Conservation (phyloP, 2,329 filamentous ascomycete species). For the Phyllosticta capitalensis region DNA sequence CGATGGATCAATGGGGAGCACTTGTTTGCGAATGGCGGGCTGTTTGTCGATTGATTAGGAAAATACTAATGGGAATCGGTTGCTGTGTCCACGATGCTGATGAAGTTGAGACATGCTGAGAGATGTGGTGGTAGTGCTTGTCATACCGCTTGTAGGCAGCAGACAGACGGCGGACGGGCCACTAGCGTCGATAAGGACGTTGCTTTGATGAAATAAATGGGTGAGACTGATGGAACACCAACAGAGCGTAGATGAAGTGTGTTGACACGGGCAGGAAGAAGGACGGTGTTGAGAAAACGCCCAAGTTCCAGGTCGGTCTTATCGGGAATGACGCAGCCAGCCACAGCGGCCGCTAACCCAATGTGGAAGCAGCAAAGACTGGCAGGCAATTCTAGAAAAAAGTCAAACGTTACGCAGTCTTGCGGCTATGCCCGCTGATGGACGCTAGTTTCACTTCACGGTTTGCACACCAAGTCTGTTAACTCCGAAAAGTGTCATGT, state of each 20-base stretch:
- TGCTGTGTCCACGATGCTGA: background rate
- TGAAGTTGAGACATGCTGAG: background rate
- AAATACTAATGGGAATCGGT: background rate
- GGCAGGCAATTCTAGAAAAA: background rate
- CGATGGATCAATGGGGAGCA: conserved; percentile 40
- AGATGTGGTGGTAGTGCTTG: background rate
- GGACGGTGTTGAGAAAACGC: background rate
- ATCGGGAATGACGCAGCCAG: too few relatives aligned
- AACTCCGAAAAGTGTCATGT: background rate
- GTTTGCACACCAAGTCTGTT: too few relatives aligned
- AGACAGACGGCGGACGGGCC: background rate
- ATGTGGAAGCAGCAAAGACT: background rate
- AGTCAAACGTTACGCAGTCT: background rate
- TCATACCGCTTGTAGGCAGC: background rate
- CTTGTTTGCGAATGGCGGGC: conserved; percentile 19
- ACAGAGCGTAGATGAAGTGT: background rate
- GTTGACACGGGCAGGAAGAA: background rate
- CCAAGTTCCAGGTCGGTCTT: background rate
- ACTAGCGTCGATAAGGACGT: background rate
- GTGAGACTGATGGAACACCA: background rate
- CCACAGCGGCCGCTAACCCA: background rate
- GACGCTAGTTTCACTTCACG: too few relatives aligned
- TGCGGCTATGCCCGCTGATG: background rate
- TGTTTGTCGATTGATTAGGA: conserved; percentile 15
- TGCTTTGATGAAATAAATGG: background rate